Conservation (phyloP, 305 asterid species). For the Fraxinus velutina region DNA sequence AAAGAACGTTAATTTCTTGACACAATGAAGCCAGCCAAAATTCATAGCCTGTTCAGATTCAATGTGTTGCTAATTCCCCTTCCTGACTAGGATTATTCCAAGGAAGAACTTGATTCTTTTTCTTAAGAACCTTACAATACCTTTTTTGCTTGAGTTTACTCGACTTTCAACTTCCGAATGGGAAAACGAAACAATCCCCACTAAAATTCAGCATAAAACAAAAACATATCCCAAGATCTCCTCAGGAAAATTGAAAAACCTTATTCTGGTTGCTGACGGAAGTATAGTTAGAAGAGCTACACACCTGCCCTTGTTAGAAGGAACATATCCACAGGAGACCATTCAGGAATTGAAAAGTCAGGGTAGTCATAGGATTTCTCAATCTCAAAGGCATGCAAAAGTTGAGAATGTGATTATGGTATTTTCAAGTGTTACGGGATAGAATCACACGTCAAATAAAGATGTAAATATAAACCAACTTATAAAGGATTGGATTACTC, state of each 20-base stretch:
- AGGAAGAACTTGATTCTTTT: neutral
- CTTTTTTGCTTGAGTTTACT: neutral
- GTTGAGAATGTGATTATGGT: neutral
- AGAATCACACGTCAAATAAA: too few species aligned
- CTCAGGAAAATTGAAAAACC: neutral
- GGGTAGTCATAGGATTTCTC: neutral
- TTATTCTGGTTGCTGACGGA: neutral
- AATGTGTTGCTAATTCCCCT: neutral
- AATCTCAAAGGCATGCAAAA: neutral
- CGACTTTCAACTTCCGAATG: neutral
- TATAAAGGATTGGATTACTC: too few species aligned
- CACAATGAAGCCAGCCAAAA: neutral
- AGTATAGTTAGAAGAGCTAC: neutral
- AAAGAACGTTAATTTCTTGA: neutral
- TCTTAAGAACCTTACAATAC: neutral
- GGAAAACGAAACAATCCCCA: neutral
- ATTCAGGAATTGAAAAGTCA: neutral
- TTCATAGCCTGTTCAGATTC: neutral
- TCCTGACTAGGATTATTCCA: neutral
- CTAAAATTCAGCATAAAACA: neutral
- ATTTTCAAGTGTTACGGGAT: neutral
- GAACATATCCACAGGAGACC: neutral
- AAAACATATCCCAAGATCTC: neutral
- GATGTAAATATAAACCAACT: too few species aligned
- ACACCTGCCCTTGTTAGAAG: neutral